These are phyloP conservation scores for Scutellaria galericulata DNA, from an alignment of 257 asterid genomes.

Conservation along the genomic window DNA sequence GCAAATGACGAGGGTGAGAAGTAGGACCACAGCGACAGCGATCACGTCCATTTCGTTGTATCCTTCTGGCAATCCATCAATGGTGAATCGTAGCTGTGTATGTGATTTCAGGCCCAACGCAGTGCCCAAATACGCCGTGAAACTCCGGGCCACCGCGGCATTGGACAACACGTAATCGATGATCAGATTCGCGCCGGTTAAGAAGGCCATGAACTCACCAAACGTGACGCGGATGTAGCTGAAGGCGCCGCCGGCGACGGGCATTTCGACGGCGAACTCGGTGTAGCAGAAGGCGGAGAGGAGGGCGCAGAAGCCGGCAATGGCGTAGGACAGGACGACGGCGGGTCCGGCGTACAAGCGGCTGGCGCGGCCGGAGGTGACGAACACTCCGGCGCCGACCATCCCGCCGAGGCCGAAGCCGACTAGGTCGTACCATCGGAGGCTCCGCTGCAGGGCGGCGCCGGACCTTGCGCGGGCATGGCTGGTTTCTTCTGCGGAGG, in stretches of 20 bases:
- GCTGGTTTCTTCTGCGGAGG: constrained; percentile 62
- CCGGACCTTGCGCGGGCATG: constrained; percentile 66
- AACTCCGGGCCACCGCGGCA: constrained; percentile 95
- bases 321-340: constrained; percentile 84
- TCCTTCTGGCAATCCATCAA: constrained; percentile 65
- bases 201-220: constrained; percentile 86
- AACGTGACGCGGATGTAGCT: constrained; percentile 91
- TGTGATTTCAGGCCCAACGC: constrained; percentile 62
- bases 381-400: constrained; percentile 98
- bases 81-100: constrained; percentile 54
- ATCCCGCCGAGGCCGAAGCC: constrained; percentile 91
- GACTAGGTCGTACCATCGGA: constrained; percentile 83
- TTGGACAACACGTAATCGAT: constrained; percentile 88
- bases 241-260: constrained; percentile 98
- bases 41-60: constrained; percentile 79
- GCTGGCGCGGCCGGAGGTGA: constrained; percentile 81
- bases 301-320: constrained; percentile 95
- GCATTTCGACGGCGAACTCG: constrained; percentile 97
- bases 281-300: constrained; percentile 97
- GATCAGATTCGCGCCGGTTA: constrained; percentile 85
- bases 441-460: constrained; percentile 62
- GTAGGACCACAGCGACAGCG: constrained; percentile 73
- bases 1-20: constrained; percentile 79
- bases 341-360: constrained; percentile 82
- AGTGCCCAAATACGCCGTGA: constrained; percentile 78